Evolutionary conservation across 2,329 filamentous ascomycete species (phyloP), one percentile per base, ranked within the genome.

Genomic region (Fusarium dimerum): DNA sequence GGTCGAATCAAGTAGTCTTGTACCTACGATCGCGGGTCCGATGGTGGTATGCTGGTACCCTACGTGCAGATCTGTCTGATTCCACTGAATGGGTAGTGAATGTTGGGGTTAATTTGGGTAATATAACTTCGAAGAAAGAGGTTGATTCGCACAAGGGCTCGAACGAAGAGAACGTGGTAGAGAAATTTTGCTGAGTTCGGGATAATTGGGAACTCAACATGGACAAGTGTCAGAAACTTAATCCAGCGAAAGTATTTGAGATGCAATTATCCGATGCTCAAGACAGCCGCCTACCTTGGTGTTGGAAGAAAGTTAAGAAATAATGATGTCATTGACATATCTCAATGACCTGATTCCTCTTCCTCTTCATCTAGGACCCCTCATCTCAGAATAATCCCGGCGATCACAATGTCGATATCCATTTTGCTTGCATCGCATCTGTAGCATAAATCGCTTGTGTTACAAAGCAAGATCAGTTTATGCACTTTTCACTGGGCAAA

Each of bases 41-140:
- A 63, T 65, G 54, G 55, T 34, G 42, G 50, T 45, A 50, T 54
- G 47, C 20, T 12, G 50, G 49, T 48, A 55, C 57, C 54, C 50
- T 59, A 41, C 50, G 39, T 57, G 54, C 56, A 64, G 62, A 64
- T 63, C 56, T 56, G 43, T n/a, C 20, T 26, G 20, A 26, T 26
- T 26, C 20, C 20, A 26, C 20, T 26, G n/a, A n/a, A n/a, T n/a
- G n/a, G n/a, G n/a, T n/a, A n/a, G n/a, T n/a, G n/a, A n/a, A n/a
- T n/a, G n/a, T n/a, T n/a, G 40, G 34, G 26, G 47, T 18, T 18
- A 36, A 36, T 36, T 36, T 36, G 32, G 32, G 32, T 26, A 26
- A 4, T 26, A 26, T 26, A 26, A 26, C 7, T 7, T 26, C 5
- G 20, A 26, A 26, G 20, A 26, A 7, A 26, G 20, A 5, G 20